These are phyloP conservation scores for Penicillium antarcticum DNA, from an alignment of 495 filamentous ascomycete species.

Conservation along the genomic window DNA sequence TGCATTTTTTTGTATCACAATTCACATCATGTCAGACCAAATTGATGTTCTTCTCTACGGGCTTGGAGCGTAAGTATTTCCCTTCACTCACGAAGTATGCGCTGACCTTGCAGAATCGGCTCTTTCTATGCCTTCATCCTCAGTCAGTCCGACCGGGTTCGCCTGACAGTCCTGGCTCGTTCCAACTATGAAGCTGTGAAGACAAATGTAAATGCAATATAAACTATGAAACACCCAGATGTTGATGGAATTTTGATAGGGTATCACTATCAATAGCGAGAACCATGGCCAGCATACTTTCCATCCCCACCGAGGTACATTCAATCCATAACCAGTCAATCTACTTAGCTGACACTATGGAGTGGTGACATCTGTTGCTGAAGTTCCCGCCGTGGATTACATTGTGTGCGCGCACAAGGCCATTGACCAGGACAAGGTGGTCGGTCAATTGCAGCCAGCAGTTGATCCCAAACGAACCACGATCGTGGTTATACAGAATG, in stretches of 20 bases:
- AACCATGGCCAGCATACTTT: slow-evolving; percentile 46
- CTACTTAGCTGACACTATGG: neutral
- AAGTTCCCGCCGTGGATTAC: slow-evolving; percentile 35
- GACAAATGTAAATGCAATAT: slow-evolving; percentile 25
- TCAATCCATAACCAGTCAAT: neutral
- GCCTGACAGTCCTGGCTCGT: slow-evolving; percentile 49
- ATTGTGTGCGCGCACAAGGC: slow-evolving; percentile 52
- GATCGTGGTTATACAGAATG: slow-evolving; percentile 69
- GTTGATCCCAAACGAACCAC: slow-evolving; percentile 28
- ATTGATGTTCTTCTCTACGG: slow-evolving; percentile 39
- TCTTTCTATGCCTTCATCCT: slow-evolving; percentile 49
- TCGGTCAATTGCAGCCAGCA: slow-evolving; percentile 34
- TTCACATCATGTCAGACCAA: slow-evolving; percentile 14
- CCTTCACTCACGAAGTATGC: neutral
- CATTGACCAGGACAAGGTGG: slow-evolving; percentile 37
- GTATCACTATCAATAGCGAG: slow-evolving; percentile 42
- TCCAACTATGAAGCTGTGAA: slow-evolving; percentile 50
- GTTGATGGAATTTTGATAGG: slow-evolving; percentile 17
- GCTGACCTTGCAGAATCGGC: slow-evolving; percentile 31
- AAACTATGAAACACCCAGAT: neutral
- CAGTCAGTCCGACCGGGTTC: slow-evolving; percentile 34
- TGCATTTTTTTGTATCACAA: neutral
- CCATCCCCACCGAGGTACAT: neutral
- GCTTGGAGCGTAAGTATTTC: slow-evolving; percentile 33
- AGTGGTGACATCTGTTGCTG: slow-evolving; percentile 43